Percentiles rank a stretch among this genome's conserved stretches.
Conservation (phyloP, 331 rosid genomes). For the Erythrophleum ivorense region DNA sequence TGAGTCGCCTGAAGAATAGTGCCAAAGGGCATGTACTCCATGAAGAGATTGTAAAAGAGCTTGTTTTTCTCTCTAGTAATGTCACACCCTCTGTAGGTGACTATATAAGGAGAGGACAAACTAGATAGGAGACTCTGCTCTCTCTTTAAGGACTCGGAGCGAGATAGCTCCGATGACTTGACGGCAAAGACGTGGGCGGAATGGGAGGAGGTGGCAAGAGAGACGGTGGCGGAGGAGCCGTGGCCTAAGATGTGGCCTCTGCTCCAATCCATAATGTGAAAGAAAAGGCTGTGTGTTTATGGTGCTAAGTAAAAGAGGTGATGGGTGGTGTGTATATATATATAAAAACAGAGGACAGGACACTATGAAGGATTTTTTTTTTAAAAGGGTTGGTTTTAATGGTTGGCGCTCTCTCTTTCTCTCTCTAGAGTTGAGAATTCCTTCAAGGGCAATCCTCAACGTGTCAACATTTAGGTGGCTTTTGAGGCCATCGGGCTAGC, state of each 20-base stretch:
- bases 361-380: background rate
- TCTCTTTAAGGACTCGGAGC: constrained; percentile 55
- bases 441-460: constrained; percentile 47
- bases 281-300: constrained; percentile 20
- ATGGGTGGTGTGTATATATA: constrained; percentile 21
- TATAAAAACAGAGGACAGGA: constrained; percentile 32
- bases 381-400: constrained; percentile 48
- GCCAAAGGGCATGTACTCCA: constrained; percentile 76
- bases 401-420: constrained; percentile 58
- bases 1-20: constrained; percentile 46
- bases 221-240: constrained; percentile 86
- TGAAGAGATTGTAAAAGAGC: constrained; percentile 67
- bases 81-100: constrained; percentile 68
- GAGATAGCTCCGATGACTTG: constrained; percentile 66
- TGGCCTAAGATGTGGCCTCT: constrained; percentile 76
- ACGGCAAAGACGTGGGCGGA: constrained; percentile 59
- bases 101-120: constrained; percentile 60
- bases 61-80: constrained; percentile 58
- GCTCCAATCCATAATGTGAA: constrained; percentile 70
- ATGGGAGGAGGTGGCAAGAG: constrained; percentile 49
- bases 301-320: background rate
- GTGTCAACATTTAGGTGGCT: constrained; percentile 53
- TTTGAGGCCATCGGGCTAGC: background rate
- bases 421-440: constrained; percentile 56
- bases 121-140: constrained; percentile 71